phyloP scores from a whole-genome alignment of 1,139 yeast genomes.

The Pichia sp. region DNA sequence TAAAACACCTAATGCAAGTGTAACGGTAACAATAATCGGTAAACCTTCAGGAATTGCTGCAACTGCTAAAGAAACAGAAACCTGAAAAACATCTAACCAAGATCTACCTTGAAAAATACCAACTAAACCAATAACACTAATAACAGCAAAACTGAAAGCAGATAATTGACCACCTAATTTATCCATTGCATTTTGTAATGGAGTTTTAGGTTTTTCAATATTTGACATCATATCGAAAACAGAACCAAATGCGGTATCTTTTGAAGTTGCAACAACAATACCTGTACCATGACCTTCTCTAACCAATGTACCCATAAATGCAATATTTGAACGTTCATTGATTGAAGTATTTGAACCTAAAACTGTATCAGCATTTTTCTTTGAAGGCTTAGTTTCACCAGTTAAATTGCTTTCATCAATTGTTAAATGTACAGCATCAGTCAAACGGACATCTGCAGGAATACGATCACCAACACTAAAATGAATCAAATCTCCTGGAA shows the following conservation, averaged over 20 bases:
- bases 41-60: conserved; percentile 98
- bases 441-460: conserved; percentile 85
- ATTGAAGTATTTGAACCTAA: conserved; percentile 20
- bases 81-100: conserved; percentile 96
- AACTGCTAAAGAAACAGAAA: conserved; percentile 91
- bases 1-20: conserved; percentile 88
- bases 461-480: conserved; percentile 88
- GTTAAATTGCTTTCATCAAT: conserved; percentile 91
- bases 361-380: conserved; percentile 41
- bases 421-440: conserved; percentile 67
- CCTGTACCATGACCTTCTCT: conserved; percentile 93
- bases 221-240: conserved; percentile 87
- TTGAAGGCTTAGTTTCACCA: conserved; percentile 86
- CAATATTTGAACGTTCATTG: conserved; percentile 67
- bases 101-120: conserved; percentile 87
- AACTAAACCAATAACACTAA: conserved; percentile 78
- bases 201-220: conserved; percentile 94
- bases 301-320: conserved; percentile 93
- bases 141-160: conserved; percentile 70
- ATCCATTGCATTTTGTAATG: conserved; percentile 91
- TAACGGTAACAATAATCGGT: conserved; percentile 94
- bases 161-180: conserved; percentile 86
- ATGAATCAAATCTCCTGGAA: conserved; percentile 90
- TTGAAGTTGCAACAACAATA: conserved; percentile 84
- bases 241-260: conserved; percentile 82